phyloP scores from a whole-genome alignment of 176 grass and related monocot species.

The Aegilops umbellulata region DNA sequence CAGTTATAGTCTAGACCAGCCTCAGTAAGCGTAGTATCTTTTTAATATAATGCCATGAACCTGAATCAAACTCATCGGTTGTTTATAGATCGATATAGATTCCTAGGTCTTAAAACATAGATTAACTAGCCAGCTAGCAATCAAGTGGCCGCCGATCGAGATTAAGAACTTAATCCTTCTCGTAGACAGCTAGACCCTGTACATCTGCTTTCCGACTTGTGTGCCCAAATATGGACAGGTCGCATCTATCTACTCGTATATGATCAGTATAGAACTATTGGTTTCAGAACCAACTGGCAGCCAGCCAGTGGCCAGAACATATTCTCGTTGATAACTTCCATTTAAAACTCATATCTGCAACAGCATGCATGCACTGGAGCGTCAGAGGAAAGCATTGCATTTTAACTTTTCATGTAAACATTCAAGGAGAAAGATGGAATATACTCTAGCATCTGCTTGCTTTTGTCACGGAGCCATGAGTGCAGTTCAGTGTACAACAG shows the following conservation, averaged over 20 bases:
- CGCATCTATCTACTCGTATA: neutral
- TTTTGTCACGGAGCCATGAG: conserved; percentile 1
- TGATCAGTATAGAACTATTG: neutral
- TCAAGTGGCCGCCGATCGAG: neutral
- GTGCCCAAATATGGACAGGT: neutral
- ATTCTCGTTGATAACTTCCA: neutral
- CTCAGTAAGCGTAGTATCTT: too few species aligned
- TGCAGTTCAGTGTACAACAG: neutral
- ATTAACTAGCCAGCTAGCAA: neutral
- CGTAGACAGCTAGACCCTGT: neutral
- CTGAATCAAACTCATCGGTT: neutral
- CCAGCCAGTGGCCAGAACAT: neutral
- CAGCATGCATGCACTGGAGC: neutral
- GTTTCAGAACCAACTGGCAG: neutral
- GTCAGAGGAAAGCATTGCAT: too few species aligned
- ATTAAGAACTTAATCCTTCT: neutral
- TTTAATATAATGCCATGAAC: too few species aligned
- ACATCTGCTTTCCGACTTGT: neutral
- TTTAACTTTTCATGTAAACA: neutral
- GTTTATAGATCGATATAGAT: neutral
- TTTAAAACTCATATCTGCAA: neutral
- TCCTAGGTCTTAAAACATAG: neutral
- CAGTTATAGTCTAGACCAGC: too few species aligned
- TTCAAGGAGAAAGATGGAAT: neutral
- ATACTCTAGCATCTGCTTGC: conserved; percentile 4